Percentiles rank a stretch among this genome's conserved stretches.
Conservation (phyloP, 2,329 filamentous ascomycete species). For the Niveomyces coronatus region DNA sequence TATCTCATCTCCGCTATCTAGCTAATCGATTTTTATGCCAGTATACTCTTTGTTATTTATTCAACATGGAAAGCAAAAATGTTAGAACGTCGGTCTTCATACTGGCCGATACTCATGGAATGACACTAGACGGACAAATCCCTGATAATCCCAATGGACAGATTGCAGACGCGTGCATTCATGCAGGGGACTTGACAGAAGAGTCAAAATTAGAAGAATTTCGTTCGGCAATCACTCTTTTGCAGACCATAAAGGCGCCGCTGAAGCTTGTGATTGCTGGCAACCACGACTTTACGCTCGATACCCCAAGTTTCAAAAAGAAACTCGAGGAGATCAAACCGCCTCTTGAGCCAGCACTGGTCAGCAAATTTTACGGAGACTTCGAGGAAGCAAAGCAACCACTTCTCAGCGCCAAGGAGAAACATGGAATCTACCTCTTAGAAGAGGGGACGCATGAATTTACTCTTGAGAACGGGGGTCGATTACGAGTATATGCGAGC, state of each 20-base stretch:
- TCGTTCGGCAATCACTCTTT: conserved; percentile 23
- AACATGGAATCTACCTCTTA: conserved; percentile 28
- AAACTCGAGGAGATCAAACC: conserved; percentile 15
- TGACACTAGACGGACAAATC: neutral
- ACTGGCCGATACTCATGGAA: conserved; percentile 18
- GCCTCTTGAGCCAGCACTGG: conserved; percentile 4
- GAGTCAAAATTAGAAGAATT: conserved; percentile 32
- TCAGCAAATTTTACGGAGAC: conserved; percentile 24
- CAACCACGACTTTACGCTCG: conserved; percentile 39
- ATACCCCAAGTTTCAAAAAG: conserved; percentile 22
- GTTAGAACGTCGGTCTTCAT: conserved; percentile 16
- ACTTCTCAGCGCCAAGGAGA: conserved; percentile 13
- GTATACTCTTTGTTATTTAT: no score
- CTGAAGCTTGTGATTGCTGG: conserved; percentile 41
- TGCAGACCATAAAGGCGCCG: conserved; percentile 29
- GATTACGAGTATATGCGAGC: conserved; percentile 33
- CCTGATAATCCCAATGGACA: no score
- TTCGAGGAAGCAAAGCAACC: conserved; percentile 25
- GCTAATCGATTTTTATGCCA: no score
- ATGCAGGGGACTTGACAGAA: conserved; percentile 40
- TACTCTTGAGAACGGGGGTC: conserved; percentile 28
- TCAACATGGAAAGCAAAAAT: neutral
- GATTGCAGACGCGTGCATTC: conserved; percentile 32
- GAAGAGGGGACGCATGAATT: conserved; percentile 33
- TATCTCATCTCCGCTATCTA: no score